Percentiles rank a stretch among this genome's conserved stretches.
phyloP scores from a whole-genome alignment of 441 rosid species.

The Brassica balearica region DNA sequence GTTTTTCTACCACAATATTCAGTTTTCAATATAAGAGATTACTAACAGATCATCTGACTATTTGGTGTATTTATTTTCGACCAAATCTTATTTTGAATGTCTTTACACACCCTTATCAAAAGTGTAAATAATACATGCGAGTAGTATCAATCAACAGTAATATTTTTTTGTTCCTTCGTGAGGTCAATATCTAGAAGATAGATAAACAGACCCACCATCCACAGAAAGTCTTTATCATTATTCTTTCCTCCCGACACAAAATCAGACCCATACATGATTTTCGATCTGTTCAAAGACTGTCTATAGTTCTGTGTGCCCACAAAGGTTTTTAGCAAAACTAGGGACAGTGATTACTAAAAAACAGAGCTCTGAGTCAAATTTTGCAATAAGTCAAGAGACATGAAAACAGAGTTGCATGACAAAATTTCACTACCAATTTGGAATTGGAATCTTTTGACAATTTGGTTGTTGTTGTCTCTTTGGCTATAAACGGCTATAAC shows the following conservation, averaged over 20 bases:
- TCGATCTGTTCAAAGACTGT: conserved; percentile 37
- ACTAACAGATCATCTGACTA: too few species aligned
- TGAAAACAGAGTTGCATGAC: too few species aligned
- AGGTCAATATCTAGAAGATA: conserved; percentile 20
- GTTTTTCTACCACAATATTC: too few species aligned
- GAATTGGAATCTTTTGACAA: conserved; percentile 25
- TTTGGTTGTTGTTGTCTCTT: conserved; percentile 18
- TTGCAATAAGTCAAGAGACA: too few species aligned
- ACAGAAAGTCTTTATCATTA: conserved; percentile 39
- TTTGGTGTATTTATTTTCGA: too few species aligned
- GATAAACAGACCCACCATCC: conserved; percentile 38
- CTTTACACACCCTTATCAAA: too few species aligned
- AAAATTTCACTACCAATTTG: too few species aligned
- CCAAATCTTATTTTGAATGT: too few species aligned
- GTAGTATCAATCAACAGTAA: too few species aligned
- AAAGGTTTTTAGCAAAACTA: conserved; percentile 35
- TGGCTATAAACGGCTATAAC: conserved; percentile 36
- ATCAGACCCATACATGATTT: conserved; percentile 42
- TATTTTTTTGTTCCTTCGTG: background rate
- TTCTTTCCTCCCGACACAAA: conserved; percentile 41
- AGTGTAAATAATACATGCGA: too few species aligned
- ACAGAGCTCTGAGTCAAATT: too few species aligned
- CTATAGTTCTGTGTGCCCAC: conserved; percentile 40
- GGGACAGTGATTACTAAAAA: conserved; percentile 18
- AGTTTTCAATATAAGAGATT: too few species aligned